A percentile compares a stretch with the other conserved stretches of the same genome.
These are phyloP conservation scores for Fraxinus floribunda DNA, from an alignment of 305 asterid genomes.

Conservation along the genomic window DNA sequence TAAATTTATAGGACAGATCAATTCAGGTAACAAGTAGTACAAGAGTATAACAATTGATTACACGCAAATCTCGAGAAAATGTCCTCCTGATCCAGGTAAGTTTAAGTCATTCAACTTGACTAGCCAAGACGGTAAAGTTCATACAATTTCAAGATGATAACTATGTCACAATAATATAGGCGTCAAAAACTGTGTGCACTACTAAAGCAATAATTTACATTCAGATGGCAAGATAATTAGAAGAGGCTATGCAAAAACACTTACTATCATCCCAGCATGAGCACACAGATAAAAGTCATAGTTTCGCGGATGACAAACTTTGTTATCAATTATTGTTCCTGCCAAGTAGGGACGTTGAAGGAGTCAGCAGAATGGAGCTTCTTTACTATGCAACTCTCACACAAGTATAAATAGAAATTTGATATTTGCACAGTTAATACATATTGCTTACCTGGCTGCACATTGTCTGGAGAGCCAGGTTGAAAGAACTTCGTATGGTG, in stretches of 20 bases:
- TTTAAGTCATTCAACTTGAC: neutral
- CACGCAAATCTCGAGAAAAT: neutral
- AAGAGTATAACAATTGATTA: neutral
- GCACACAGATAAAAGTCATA: slow-evolving; percentile 88
- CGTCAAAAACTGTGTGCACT: neutral
- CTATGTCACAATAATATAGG: neutral
- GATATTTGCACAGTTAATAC: neutral
- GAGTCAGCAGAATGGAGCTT: neutral
- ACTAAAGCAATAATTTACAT: neutral
- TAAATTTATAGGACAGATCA: neutral
- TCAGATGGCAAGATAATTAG: neutral
- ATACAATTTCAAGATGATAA: neutral
- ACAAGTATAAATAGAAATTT: neutral
- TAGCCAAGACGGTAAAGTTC: neutral
- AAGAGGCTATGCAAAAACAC: slow-evolving; percentile 19
- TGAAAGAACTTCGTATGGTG: slow-evolving; percentile 90
- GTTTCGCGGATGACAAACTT: slow-evolving; percentile 89
- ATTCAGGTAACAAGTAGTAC: neutral
- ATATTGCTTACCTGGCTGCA: slow-evolving; percentile 64
- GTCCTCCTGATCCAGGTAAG: neutral
- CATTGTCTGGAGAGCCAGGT: slow-evolving; percentile 77
- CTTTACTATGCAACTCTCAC: neutral
- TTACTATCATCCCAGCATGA: slow-evolving; percentile 89
- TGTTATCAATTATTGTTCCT: slow-evolving; percentile 87
- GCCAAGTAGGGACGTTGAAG: slow-evolving; percentile 24